These are phyloP conservation scores for Syzygium malaccense DNA, from an alignment of 441 rosid genomes.

Conservation along the genomic window DNA sequence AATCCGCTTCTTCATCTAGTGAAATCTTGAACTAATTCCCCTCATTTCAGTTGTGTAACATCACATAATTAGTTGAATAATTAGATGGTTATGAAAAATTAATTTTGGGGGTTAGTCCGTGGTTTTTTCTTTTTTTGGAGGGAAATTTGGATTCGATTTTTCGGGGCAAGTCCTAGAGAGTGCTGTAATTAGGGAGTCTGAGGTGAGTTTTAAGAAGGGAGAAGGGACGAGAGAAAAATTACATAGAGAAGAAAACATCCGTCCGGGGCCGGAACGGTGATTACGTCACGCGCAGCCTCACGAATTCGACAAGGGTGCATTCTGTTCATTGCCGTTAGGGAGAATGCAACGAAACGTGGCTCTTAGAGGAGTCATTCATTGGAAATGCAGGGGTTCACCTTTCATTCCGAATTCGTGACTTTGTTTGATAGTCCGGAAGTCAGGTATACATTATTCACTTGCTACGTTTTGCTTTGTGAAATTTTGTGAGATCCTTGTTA, in stretches of 20 bases:
- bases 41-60: no score
- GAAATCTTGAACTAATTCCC: not conserved
- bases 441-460: not conserved
- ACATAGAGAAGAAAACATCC: not conserved
- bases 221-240: not conserved
- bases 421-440: not conserved
- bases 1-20: not conserved
- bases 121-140: not conserved
- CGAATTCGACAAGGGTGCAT: no score
- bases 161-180: not conserved
- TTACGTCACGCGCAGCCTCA: no score
- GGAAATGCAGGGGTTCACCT: not conserved
- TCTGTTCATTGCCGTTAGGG: not conserved
- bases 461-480: no score
- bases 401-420: not conserved
- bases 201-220: not conserved
- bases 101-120: not conserved
- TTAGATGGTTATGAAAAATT: not conserved
- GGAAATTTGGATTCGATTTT: not conserved
- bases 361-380: no score
- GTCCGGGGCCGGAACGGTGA: no score
- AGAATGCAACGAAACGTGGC: not conserved
- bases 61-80: not conserved
- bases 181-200: no score
- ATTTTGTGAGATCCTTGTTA: no score